These are phyloP conservation scores for Metarhizium robertsii DNA, from an alignment of 2,329 filamentous ascomycete genomes.

Conservation along the genomic window DNA sequence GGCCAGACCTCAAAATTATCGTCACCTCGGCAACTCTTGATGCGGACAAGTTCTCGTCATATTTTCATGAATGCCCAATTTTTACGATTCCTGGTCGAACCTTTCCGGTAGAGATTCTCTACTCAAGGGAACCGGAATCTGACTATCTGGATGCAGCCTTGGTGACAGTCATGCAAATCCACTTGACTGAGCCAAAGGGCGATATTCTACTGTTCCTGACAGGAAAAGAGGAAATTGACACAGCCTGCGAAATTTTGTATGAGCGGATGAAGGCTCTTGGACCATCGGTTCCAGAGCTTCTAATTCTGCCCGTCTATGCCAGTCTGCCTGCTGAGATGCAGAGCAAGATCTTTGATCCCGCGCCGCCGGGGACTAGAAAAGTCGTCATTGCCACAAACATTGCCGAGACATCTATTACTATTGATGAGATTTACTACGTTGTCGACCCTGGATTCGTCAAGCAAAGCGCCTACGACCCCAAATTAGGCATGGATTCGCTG, in stretches of 20 bases:
- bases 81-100: constrained; percentile 94
- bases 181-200: constrained; percentile 81
- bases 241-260: constrained; percentile 80
- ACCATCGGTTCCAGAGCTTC: constrained; percentile 78
- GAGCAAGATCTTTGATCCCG: constrained; percentile 87
- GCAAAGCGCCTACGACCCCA: constrained; percentile 93
- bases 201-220: constrained; percentile 97
- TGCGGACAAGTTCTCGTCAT: constrained; percentile 93
- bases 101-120: constrained; percentile 92
- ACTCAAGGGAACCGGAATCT: constrained; percentile 87
- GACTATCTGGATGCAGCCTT: constrained; percentile 92
- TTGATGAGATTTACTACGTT: constrained; percentile 96
- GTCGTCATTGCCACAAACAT: constrained; percentile 98
- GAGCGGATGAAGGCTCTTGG: constrained; percentile 96
- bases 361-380: constrained; percentile 76
- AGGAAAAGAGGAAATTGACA: constrained; percentile 96
- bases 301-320: constrained; percentile 94
- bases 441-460: constrained; percentile 97
- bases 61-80: constrained; percentile 93
- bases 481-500: constrained; percentile 94
- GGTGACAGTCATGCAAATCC: constrained; percentile 98
- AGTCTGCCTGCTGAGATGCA: constrained; percentile 90
- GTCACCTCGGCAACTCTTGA: constrained; percentile 95
- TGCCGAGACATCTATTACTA: constrained; percentile 94
- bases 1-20: constrained; percentile 86